Conservation (phyloP, 2,329 filamentous ascomycete species). For the Trichoderma atroviride region DNA sequence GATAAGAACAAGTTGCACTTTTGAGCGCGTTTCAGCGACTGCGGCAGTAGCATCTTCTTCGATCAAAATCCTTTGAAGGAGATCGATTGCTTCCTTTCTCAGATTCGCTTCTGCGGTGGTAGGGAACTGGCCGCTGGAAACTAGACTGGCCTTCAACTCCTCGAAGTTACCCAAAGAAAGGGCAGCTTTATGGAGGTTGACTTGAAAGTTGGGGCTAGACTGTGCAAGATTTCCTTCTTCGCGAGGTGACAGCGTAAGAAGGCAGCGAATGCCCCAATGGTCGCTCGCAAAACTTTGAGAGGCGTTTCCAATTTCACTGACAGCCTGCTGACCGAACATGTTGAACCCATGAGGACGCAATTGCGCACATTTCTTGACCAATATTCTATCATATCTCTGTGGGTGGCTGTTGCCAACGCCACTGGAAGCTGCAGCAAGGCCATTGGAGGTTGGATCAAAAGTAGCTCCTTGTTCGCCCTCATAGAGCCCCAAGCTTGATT, state of each 20-base stretch:
- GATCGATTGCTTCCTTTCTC: constrained; percentile 48
- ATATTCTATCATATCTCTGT: constrained; percentile 67
- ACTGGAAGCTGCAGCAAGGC: constrained; percentile 55
- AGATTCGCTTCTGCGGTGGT: constrained; percentile 45
- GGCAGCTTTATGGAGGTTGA: constrained; percentile 40
- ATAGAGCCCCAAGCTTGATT: constrained; percentile 42
- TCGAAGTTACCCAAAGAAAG: constrained; percentile 37
- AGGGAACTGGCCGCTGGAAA: constrained; percentile 48
- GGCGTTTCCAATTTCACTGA: constrained; percentile 6
- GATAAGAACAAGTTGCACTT: constrained; percentile 52
- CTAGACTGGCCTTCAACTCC: constrained; percentile 45
- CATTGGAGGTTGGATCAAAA: constrained; percentile 62
- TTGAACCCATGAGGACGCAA: constrained; percentile 50
- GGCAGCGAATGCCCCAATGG: constrained; percentile 60
- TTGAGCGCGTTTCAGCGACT: constrained; percentile 27
- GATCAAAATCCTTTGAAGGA: constrained; percentile 49
- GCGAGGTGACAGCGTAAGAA: constrained; percentile 35
- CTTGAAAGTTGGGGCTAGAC: background rate
- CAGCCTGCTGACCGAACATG: constrained; percentile 52
- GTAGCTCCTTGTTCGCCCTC: constrained; percentile 67
- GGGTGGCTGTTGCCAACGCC: constrained; percentile 56
- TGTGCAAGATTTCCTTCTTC: background rate
- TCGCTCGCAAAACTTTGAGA: constrained; percentile 49
- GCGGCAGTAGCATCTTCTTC: constrained; percentile 35
- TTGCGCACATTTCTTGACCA: constrained; percentile 51